phyloP scores from a whole-genome alignment of 192 early-diverging fungal species.

The Phlyctochytrium arcticum region DNA sequence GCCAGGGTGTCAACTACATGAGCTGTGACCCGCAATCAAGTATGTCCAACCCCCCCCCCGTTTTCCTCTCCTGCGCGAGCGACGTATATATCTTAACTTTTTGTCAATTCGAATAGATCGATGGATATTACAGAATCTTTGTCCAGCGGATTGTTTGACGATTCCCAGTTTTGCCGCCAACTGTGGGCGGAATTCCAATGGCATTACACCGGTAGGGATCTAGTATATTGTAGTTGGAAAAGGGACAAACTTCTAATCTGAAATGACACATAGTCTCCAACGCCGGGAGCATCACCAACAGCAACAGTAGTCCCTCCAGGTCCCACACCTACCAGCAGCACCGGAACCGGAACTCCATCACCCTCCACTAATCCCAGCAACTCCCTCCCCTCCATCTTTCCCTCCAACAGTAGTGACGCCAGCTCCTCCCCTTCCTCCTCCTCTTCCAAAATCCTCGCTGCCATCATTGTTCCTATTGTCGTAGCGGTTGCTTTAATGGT shows the following conservation, averaged over 20 bases:
- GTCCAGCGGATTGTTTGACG: background rate
- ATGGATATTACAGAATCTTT: slow-evolving; percentile 6
- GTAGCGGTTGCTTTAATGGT: slow-evolving; percentile 1
- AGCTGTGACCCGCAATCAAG: slow-evolving; percentile 4
- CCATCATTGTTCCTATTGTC: slow-evolving; percentile 10
- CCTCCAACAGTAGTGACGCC: background rate
- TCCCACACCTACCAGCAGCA: background rate
- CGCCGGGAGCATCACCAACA: background rate
- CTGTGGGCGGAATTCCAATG: slow-evolving; percentile 1
- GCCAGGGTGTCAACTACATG: slow-evolving; percentile 21
- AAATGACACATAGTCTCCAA: background rate
- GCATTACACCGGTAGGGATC: background rate
- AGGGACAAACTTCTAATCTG: no score
- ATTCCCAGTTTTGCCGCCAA: background rate
- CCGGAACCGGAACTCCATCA: background rate
- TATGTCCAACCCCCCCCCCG: background rate
- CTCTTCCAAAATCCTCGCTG: background rate
- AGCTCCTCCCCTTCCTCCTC: background rate
- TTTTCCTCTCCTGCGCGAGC: background rate
- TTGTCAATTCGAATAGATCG: background rate
- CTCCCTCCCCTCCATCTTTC: background rate
- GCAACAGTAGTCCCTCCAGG: background rate
- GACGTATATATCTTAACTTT: background rate
- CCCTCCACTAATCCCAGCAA: background rate
- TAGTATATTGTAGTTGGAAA: no score